Evolutionary conservation across 495 filamentous ascomycete genomes (phyloP).

Genomic region (Aspergillus bridgeri): DNA sequence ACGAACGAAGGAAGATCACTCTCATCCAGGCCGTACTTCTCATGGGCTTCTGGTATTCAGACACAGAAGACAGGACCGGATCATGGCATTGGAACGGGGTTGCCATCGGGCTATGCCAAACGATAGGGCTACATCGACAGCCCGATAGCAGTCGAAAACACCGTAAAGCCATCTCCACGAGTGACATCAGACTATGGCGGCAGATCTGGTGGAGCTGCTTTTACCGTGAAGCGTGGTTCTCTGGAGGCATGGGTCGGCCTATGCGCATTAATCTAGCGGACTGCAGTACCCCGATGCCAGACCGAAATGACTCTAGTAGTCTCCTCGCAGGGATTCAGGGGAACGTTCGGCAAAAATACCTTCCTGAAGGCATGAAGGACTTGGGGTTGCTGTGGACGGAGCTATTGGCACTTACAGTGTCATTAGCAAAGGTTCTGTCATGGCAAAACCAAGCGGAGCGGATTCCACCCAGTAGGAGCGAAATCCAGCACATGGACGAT

Average conservation of each 20-base stretch:
- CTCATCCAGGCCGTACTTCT: conserved; percentile 7
- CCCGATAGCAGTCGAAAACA: too few relatives aligned
- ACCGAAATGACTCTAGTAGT: too few relatives aligned
- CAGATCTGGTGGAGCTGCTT: conserved; percentile 8
- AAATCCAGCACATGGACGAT: too few relatives aligned
- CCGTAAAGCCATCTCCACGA: too few relatives aligned
- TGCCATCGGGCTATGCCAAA: conserved; percentile 11
- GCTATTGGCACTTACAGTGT: too few relatives aligned
- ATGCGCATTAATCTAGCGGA: conserved; percentile 7
- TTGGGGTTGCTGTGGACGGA: too few relatives aligned
- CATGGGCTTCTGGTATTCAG: conserved; percentile 9
- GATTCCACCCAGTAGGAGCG: too few relatives aligned
- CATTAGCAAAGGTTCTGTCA: too few relatives aligned
- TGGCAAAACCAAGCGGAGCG: too few relatives aligned
- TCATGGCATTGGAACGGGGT: conserved; percentile 10
- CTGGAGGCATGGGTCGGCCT: conserved; percentile 4
- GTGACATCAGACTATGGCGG: background rate
- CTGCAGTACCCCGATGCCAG: background rate
- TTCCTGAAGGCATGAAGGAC: too few relatives aligned
- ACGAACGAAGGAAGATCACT: conserved; percentile 3
- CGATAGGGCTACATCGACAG: conserved; percentile 6
- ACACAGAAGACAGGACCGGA: conserved; percentile 8
- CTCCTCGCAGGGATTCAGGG: too few relatives aligned
- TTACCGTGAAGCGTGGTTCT: conserved; percentile 8
- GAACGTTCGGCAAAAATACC: too few relatives aligned